These are phyloP conservation scores for Linnemannia zychae DNA, from an alignment of 192 early-diverging fungal genomes.

Conservation along the genomic window DNA sequence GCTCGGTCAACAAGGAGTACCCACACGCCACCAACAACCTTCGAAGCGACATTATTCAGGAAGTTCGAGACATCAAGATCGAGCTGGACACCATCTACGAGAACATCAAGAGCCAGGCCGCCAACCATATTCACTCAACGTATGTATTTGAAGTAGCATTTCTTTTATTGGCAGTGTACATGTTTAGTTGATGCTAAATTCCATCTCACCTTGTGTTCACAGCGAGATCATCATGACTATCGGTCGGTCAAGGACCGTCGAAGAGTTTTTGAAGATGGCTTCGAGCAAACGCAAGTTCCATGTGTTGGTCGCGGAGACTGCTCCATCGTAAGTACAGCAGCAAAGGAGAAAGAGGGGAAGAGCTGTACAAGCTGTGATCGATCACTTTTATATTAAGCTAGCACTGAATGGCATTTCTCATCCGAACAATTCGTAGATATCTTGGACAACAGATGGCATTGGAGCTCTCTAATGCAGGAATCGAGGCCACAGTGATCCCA, in stretches of 20 bases:
- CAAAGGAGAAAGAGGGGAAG: background rate
- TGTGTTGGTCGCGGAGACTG: conserved; percentile 92
- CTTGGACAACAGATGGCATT: conserved; percentile 86
- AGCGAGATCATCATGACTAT: conserved; percentile 96
- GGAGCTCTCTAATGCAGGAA: conserved; percentile 77
- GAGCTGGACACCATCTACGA: conserved; percentile 83
- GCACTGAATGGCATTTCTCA: background rate
- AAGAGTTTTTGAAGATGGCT: conserved; percentile 84
- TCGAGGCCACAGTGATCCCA: conserved; percentile 90
- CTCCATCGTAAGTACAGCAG: conserved; percentile 78
- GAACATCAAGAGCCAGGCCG: conserved; percentile 83
- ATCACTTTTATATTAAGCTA: background rate
- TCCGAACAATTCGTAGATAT: conserved; percentile 60
- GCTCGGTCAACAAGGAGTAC: conserved; percentile 31
- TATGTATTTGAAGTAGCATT: conserved; percentile 39
- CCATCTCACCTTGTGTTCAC: background rate
- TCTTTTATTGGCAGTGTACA: background rate
- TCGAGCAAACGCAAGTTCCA: conserved; percentile 88
- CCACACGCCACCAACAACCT: conserved; percentile 54
- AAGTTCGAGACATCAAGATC: conserved; percentile 86
- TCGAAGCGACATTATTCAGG: conserved; percentile 81
- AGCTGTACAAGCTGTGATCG: background rate
- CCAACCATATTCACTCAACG: conserved; percentile 94
- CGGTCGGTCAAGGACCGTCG: conserved; percentile 85
- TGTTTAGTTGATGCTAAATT: background rate